Conservation (phyloP, 352 stramenopile genomes). For the Paralagenidium karlingii region DNA sequence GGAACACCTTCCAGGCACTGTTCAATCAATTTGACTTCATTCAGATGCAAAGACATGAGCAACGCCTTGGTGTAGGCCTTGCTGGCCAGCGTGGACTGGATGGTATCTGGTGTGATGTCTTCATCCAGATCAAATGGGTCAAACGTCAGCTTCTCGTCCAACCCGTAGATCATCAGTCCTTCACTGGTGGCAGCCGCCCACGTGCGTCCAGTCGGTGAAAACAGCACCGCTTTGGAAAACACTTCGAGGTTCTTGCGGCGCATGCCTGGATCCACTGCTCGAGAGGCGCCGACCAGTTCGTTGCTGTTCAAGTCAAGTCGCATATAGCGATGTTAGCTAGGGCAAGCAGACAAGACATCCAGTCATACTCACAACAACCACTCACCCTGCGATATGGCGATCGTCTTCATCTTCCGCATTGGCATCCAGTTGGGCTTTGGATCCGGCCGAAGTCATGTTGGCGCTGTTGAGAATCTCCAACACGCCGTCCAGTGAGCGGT, state of each 20-base stretch:
- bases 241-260: conserved; percentile 79
- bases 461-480: conserved; percentile 93
- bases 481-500: conserved; percentile 92
- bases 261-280: conserved; percentile 88
- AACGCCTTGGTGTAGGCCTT: conserved; percentile 89
- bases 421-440: conserved; percentile 57
- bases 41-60: conserved; percentile 94
- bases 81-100: conserved; percentile 77
- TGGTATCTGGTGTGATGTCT: conserved; percentile 91
- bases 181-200: conserved; percentile 96
- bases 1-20: conserved; percentile 87
- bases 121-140: conserved; percentile 98
- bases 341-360: too few species aligned
- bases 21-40: conserved; percentile 90
- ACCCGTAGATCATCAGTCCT: conserved; percentile 95
- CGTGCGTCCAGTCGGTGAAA: conserved; percentile 94
- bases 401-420: conserved; percentile 40
- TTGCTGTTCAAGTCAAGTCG: too few species aligned
- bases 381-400: conserved; percentile 13
- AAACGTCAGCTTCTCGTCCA: conserved; percentile 96
- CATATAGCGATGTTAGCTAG: too few species aligned
- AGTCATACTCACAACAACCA: conserved; percentile 9
- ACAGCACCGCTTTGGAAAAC: conserved; percentile 88
- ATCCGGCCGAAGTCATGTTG: conserved; percentile 71
- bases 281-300: conserved; percentile 65